These are phyloP conservation scores for Urochloa ruziziensis DNA, from an alignment of 176 grass and related monocot species.

Conservation along the genomic window DNA sequence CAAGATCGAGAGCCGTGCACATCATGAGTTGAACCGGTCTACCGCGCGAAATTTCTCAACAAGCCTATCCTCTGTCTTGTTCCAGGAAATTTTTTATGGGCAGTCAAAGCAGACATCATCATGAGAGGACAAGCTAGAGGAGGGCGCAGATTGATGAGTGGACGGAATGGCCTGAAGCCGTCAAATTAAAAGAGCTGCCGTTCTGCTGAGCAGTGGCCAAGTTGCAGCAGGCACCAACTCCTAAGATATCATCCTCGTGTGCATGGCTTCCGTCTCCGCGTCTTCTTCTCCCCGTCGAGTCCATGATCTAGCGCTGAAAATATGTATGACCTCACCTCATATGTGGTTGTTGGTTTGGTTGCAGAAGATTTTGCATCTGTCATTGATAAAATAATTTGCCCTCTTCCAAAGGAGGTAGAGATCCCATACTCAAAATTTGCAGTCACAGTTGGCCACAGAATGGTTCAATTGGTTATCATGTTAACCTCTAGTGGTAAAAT, in stretches of 20 bases:
- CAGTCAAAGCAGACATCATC: constrained; percentile 7
- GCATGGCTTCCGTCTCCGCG: not conserved
- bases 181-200: not conserved
- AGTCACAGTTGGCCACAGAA: too few relatives aligned
- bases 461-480: not conserved
- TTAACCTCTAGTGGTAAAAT: not conserved
- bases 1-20: not conserved
- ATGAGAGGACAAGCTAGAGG: not conserved
- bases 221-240: not conserved
- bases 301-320: not conserved
- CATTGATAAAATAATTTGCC: not conserved
- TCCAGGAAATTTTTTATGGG: not conserved
- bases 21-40: constrained; percentile 1
- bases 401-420: not conserved
- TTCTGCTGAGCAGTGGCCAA: constrained; percentile 15
- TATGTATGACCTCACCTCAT: not conserved
- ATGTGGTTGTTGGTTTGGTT: not conserved
- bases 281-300: not conserved
- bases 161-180: not conserved
- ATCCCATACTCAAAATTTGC: not conserved
- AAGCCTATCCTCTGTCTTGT: not conserved
- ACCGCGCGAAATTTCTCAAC: constrained; percentile 37
- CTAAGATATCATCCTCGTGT: not conserved
- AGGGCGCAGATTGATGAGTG: not conserved
- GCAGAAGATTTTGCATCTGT: not conserved